A percentile compares a stretch with the other conserved stretches of the same genome.
Evolutionary conservation across 768 basidiomycete species (phyloP).

Genomic region (Mycena capillaripes): DNA sequence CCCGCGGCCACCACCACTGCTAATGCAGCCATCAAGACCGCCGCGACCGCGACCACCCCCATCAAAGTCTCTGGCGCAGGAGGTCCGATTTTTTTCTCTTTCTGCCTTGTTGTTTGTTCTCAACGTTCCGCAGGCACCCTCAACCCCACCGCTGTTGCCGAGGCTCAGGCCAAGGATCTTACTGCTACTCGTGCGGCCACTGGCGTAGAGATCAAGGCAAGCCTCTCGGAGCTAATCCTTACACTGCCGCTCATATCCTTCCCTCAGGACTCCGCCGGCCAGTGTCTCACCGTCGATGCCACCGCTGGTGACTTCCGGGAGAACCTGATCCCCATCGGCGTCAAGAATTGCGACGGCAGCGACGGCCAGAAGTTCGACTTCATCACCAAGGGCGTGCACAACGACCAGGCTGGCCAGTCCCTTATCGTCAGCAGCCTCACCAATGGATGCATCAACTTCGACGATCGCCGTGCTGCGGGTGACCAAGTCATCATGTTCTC

Average conservation of each 20-base stretch:
- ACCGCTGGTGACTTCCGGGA: slow-evolving; percentile 45
- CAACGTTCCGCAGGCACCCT: slow-evolving; percentile 18
- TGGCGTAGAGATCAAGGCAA: no score
- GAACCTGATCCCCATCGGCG: slow-evolving; percentile 48
- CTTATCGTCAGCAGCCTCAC: slow-evolving; percentile 47
- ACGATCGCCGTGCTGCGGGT: slow-evolving; percentile 32
- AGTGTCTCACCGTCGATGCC: slow-evolving; percentile 45
- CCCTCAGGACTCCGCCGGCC: slow-evolving; percentile 40
- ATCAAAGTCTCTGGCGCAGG: slow-evolving; percentile 33
- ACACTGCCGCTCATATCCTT: no score
- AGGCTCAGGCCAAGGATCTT: slow-evolving; percentile 39
- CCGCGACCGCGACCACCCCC: neutral
- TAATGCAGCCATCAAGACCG: neutral
- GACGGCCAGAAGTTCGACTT: slow-evolving; percentile 51
- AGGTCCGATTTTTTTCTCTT: neutral
- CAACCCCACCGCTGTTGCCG: slow-evolving; percentile 36
- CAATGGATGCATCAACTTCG: slow-evolving; percentile 38
- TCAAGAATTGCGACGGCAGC: slow-evolving; percentile 44
- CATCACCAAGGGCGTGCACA: slow-evolving; percentile 49
- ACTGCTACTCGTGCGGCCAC: slow-evolving; percentile 48
- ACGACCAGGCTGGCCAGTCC: slow-evolving; percentile 41
- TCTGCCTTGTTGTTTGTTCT: no score
- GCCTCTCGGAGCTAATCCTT: no score
- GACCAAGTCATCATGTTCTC: slow-evolving; percentile 37
- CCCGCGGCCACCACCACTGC: neutral